Conservation (phyloP, 2,329 filamentous ascomycete species). For the Aaosphaeria arxii region DNA sequence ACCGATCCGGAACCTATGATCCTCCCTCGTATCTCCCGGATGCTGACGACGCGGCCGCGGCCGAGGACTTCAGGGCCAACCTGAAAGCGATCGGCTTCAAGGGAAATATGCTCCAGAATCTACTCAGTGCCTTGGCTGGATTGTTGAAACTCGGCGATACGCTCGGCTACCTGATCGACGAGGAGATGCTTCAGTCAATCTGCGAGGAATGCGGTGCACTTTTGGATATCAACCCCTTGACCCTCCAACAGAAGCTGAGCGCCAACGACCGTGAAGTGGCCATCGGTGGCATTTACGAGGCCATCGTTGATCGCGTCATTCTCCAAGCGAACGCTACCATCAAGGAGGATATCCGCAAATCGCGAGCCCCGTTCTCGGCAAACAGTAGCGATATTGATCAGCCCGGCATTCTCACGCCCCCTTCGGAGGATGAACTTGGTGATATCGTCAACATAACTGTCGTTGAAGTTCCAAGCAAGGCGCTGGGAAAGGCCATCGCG, state of each 20-base stretch:
- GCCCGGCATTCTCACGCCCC: conserved; percentile 60
- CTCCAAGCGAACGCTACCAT: conserved; percentile 85
- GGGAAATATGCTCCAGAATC: conserved; percentile 73
- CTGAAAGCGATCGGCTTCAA: conserved; percentile 94
- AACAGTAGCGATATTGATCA: conserved; percentile 56
- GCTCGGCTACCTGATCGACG: conserved; percentile 78
- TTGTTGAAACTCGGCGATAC: conserved; percentile 91
- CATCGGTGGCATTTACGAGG: conserved; percentile 86
- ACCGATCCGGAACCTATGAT: conserved; percentile 78
- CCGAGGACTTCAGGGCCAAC: conserved; percentile 85
- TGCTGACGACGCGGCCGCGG: conserved; percentile 86
- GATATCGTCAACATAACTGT: conserved; percentile 89
- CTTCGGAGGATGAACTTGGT: conserved; percentile 68
- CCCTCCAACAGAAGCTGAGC: conserved; percentile 73
- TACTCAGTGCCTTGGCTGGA: conserved; percentile 82
- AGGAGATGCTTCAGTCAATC: conserved; percentile 77
- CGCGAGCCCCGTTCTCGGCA: conserved; percentile 65
- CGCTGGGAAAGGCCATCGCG: conserved; percentile 81
- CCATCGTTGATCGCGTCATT: conserved; percentile 92
- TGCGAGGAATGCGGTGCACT: conserved; percentile 88
- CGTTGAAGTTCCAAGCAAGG: conserved; percentile 77
- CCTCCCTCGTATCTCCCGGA: conserved; percentile 88
- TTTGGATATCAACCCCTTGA: conserved; percentile 81
- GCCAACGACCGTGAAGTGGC: conserved; percentile 81
- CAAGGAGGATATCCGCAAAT: conserved; percentile 66